Conservation (phyloP, 257 asterid genomes). For the Dorcoceras hygrometricum region DNA sequence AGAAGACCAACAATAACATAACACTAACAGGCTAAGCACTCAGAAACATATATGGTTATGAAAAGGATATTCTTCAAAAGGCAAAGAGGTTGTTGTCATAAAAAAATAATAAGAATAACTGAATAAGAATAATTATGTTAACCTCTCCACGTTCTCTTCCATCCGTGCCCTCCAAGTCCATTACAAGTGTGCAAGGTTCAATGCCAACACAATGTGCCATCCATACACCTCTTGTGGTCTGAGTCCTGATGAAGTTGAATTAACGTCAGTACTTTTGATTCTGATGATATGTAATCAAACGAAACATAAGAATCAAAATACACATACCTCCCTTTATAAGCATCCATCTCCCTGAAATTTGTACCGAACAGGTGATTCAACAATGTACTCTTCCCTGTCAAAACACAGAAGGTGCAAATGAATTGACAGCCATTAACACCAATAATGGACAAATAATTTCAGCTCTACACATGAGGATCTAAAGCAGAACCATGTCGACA, state of each 20-base stretch:
- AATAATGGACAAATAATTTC: neutral
- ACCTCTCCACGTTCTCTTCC: constrained; percentile 99
- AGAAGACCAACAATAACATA: constrained; percentile 5
- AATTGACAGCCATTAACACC: constrained; percentile 11
- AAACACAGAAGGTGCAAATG: constrained; percentile 18
- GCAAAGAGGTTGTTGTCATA: constrained; percentile 6
- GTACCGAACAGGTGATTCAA: constrained; percentile 77
- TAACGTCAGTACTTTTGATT: constrained; percentile 22
- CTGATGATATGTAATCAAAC: constrained; percentile 11
- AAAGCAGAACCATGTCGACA: neutral
- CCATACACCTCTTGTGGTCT: constrained; percentile 78
- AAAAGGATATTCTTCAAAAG: constrained; percentile 3
- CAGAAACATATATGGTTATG: constrained; percentile 15
- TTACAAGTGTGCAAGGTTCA: constrained; percentile 75
- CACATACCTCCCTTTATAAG: constrained; percentile 79
- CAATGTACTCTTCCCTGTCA: constrained; percentile 93
- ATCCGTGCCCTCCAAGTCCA: constrained; percentile 99
- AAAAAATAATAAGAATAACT: constrained; percentile 11
- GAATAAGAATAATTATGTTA: constrained; percentile 16
- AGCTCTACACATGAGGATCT: neutral
- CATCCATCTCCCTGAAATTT: constrained; percentile 92
- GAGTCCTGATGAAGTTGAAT: constrained; percentile 54
- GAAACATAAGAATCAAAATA: constrained; percentile 21
- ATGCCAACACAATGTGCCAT: constrained; percentile 74
- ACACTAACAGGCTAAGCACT: constrained; percentile 13